Evolutionary conservation across 2,329 filamentous ascomycete species (phyloP).

Genomic region (Paraconiothyrium sp.): DNA sequence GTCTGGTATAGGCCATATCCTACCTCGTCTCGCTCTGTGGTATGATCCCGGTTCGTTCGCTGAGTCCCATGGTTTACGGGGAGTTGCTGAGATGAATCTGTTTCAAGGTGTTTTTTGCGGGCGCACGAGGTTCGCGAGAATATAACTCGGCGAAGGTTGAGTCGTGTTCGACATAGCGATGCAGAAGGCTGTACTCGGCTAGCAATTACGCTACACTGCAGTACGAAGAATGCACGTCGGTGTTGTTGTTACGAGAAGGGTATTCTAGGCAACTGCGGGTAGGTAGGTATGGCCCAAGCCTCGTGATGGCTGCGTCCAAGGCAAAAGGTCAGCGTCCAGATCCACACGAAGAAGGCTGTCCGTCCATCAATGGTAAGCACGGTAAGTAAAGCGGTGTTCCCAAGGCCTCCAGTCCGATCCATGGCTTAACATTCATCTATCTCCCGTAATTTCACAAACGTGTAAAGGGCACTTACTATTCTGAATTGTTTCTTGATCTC

Average conservation of each 20-base stretch:
- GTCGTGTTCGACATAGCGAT: background rate
- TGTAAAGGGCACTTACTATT: slow-evolving; percentile 24
- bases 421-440: slow-evolving; percentile 4
- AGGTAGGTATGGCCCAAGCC: background rate
- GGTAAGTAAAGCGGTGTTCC: background rate
- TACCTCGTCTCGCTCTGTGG: background rate
- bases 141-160: background rate
- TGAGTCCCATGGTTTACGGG: background rate
- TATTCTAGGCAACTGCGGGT: background rate
- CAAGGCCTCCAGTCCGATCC: background rate
- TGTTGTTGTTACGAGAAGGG: background rate
- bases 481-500: slow-evolving; percentile 11
- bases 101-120: no score
- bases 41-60: background rate
- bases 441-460: slow-evolving; percentile 14
- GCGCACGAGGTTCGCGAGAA: background rate
- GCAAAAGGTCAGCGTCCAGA: background rate
- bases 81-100: background rate
- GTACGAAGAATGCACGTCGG: background rate
- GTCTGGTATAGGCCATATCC: background rate
- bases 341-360: background rate
- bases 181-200: background rate
- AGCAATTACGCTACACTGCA: background rate
- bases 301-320: background rate
- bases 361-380: background rate